phyloP scores from a whole-genome alignment of 768 basidiomycete species.

The Hydnomerulius pinastri region DNA sequence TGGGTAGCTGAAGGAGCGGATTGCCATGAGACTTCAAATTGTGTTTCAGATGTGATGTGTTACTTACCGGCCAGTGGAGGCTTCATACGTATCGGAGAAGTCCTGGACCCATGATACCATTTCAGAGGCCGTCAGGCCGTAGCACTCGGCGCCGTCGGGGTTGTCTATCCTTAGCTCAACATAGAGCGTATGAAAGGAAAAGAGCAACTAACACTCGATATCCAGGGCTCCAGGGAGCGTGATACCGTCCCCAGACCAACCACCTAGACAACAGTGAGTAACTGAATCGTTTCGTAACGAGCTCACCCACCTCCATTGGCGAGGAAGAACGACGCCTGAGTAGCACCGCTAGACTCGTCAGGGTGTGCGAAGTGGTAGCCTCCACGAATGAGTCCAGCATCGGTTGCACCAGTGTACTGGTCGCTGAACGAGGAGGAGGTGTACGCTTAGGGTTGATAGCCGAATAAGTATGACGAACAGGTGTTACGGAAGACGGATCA shows the following conservation, averaged over 20 bases:
- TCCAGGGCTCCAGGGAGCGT: constrained; percentile 68
- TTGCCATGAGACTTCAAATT: neutral
- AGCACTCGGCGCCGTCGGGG: constrained; percentile 53
- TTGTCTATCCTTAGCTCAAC: constrained; percentile 40
- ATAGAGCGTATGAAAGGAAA: neutral
- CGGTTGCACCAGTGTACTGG: constrained; percentile 59
- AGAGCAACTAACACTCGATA: constrained; percentile 51
- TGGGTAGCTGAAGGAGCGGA: constrained; percentile 37
- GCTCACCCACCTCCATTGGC: constrained; percentile 48
- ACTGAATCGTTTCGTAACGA: neutral
- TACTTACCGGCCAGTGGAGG: constrained; percentile 46
- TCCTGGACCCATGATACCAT: constrained; percentile 68
- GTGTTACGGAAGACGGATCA: neutral
- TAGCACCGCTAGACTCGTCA: constrained; percentile 51
- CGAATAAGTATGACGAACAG: neutral
- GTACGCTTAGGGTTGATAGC: constrained; percentile 17
- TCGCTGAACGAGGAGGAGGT: constrained; percentile 36
- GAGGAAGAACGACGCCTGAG: constrained; percentile 61
- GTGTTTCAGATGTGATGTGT: neutral
- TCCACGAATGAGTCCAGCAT: constrained; percentile 58
- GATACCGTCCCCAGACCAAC: constrained; percentile 55
- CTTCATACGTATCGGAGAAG: constrained; percentile 61
- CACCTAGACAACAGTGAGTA: constrained; percentile 34
- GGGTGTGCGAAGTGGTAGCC: constrained; percentile 64
- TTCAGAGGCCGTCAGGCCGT: constrained; percentile 48